Base-by-base conservation (phyloP, 305 asterid species). In the Ruellia speciosa region DNA sequence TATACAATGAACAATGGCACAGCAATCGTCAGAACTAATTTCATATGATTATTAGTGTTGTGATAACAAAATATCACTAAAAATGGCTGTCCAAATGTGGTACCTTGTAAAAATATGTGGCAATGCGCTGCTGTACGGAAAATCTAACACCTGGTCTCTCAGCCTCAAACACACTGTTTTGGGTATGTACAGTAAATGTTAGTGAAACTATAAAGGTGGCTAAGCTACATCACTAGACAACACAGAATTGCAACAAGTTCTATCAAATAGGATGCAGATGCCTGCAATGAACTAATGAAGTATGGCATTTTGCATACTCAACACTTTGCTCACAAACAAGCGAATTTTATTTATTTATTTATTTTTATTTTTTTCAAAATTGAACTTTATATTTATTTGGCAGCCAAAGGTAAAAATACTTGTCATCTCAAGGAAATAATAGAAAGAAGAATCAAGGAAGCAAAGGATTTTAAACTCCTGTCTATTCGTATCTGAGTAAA, bases 71-170 rank as follows among this genome's bases (percentile, higher is more conserved):
- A 24, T 24, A 24, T 24, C 31, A 24, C 4, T 4, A 24, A 24
- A 24, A 24, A 24, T 24, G 31, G 31, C 4, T 1, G 31, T 40
- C 20, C 7, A 58, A 28, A 37, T 18, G 61, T 45, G 46, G 49
- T 66, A 85, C 95, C 95, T 88, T 88, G 79, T 85, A 88, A 65
- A 88, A 85, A 79, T 73, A 88, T 4, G 96, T 75, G 7, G 90
- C 95, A 57, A 83, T 62, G 28, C 96, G 75, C 78, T 88, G 95
- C 78, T 80, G 94, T 63, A 65, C 40, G 15, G 95, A 79, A 71
- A 83, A 88, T 71, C 72, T 74, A 75, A 74, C 60, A 67, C 96
- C 96, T 14, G 90, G 94, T 70, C 90, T 79, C 76, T 81, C 90
- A 65, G 88, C 90, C 78, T 88, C 94, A 52, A 88, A 83, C 59